Conservation (phyloP, 2,329 filamentous ascomycete genomes). For the Paramyrothecium sp. region DNA sequence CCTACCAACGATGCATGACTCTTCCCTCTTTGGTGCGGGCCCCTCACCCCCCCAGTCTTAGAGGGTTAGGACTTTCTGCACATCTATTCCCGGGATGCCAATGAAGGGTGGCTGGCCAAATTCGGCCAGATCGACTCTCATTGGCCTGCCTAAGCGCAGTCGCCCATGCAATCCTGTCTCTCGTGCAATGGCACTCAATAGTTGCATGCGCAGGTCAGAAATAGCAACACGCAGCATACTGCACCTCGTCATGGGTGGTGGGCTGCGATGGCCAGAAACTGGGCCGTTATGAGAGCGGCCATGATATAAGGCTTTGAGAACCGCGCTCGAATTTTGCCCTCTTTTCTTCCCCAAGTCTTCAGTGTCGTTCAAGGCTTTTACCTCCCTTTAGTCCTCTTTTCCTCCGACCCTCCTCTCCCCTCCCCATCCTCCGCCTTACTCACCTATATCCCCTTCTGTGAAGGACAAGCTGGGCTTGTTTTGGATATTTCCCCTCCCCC, state of each 20-base stretch:
- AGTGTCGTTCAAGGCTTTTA: slow-evolving; percentile 46
- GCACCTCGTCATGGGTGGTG: slow-evolving; percentile 15
- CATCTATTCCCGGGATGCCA: slow-evolving; percentile 27
- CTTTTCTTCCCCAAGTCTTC: slow-evolving; percentile 31
- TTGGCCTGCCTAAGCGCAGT: slow-evolving; percentile 50
- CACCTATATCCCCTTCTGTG: slow-evolving; percentile 24
- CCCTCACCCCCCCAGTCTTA: slow-evolving; percentile 11
- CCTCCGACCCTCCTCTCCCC: slow-evolving; percentile 30
- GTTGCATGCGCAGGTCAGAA: slow-evolving; percentile 31
- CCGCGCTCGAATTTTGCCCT: slow-evolving; percentile 37
- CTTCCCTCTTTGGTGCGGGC: slow-evolving; percentile 20
- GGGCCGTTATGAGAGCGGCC: slow-evolving; percentile 42
- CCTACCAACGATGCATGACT: slow-evolving; percentile 21
- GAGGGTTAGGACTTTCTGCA: slow-evolving; percentile 20
- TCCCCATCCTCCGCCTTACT: slow-evolving; percentile 22
- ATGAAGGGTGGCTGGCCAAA: slow-evolving; percentile 17
- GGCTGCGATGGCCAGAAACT: slow-evolving; percentile 21
- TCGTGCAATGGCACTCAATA: slow-evolving; percentile 22
- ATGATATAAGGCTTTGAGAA: slow-evolving; percentile 58
- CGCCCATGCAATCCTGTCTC: slow-evolving; percentile 15
- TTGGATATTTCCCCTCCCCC: slow-evolving; percentile 46
- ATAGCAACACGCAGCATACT: slow-evolving; percentile 29
- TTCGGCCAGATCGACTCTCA: slow-evolving; percentile 29
- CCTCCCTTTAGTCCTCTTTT: slow-evolving; percentile 34
- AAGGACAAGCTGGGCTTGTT: slow-evolving; percentile 62